Evolutionary conservation across 2,329 filamentous ascomycete genomes (phyloP).

Genomic region (Apiospora rasikravindrae): DNA sequence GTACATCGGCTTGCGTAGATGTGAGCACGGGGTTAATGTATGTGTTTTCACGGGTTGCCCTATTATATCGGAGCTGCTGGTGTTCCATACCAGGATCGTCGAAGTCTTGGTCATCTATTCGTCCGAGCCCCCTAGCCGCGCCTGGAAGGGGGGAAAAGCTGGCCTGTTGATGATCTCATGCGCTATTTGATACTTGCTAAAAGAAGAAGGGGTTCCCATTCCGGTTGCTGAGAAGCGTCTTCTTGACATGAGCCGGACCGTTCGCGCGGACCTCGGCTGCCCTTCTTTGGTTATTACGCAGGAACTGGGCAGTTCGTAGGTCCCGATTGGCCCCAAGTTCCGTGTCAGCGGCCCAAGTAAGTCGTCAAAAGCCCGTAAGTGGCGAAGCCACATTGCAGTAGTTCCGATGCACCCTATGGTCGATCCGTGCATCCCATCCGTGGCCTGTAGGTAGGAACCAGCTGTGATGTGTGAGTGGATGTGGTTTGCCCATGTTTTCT

Average conservation of each 20-base stretch:
- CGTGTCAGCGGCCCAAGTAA: background rate
- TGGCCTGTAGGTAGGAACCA: background rate
- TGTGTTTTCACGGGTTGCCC: background rate
- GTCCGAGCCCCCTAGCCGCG: background rate
- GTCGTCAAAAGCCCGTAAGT: conserved; percentile 6
- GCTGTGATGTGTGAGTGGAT: background rate
- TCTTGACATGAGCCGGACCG: background rate
- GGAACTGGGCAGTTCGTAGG: background rate
- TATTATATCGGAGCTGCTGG: conserved; percentile 12
- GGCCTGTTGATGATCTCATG: conserved; percentile 1
- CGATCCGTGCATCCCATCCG: background rate
- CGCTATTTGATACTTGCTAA: background rate
- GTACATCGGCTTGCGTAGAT: background rate
- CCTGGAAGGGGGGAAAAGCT: background rate
- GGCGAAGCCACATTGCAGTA: conserved; percentile 14
- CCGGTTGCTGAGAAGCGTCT: background rate
- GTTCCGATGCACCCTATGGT: conserved; percentile 2
- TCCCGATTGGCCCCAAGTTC: background rate
- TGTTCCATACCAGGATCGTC: conserved; percentile 1
- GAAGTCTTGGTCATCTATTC: background rate
- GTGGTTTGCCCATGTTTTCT: background rate
- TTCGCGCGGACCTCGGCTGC: background rate
- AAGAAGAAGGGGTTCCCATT: background rate
- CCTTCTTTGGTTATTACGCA: background rate
- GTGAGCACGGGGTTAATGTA: too few relatives aligned